Conservation (phyloP, 139 green algal species). For the Chlamydomonas eustigma region DNA sequence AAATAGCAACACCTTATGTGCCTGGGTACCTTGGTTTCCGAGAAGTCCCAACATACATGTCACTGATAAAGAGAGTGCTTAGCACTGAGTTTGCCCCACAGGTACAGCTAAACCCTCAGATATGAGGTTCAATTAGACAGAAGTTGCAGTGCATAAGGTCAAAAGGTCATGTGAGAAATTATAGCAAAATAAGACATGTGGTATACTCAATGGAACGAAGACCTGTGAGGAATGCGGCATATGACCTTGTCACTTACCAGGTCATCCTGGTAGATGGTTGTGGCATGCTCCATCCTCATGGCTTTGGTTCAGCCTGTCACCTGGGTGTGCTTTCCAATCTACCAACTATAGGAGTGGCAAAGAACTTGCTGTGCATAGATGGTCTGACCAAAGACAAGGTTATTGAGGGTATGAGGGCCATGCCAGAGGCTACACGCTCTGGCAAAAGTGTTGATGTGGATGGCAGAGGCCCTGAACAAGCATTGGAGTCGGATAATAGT, state of each 20-base stretch:
- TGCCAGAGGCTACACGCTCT: too few relatives aligned
- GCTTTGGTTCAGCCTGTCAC: slow-evolving; percentile 58
- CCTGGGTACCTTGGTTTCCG: slow-evolving; percentile 37
- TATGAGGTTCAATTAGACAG: too few relatives aligned
- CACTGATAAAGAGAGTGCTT: slow-evolving; percentile 9
- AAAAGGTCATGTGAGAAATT: too few relatives aligned
- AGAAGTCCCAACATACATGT: slow-evolving; percentile 20
- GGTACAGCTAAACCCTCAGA: not conserved
- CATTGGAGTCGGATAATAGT: too few relatives aligned
- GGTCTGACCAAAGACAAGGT: slow-evolving; percentile 18
- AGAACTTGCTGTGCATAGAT: slow-evolving; percentile 26
- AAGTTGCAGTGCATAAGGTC: too few relatives aligned
- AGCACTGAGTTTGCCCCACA: slow-evolving; percentile 5
- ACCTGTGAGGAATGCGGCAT: too few relatives aligned
- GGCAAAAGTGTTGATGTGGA: too few relatives aligned
- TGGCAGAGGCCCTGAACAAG: too few relatives aligned
- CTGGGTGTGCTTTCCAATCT: slow-evolving; percentile 51
- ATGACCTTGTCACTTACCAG: slow-evolving; percentile 25
- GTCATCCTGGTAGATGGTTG: slow-evolving; percentile 66
- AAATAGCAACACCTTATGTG: slow-evolving; percentile 43
- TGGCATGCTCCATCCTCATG: slow-evolving; percentile 53
- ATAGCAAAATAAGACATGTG: too few relatives aligned
- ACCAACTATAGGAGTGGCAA: slow-evolving; percentile 55
- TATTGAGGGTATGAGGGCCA: too few relatives aligned
- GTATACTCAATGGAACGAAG: too few relatives aligned